Conservation (phyloP, 306 rosid species). For the Hippophae gyantsensis region DNA sequence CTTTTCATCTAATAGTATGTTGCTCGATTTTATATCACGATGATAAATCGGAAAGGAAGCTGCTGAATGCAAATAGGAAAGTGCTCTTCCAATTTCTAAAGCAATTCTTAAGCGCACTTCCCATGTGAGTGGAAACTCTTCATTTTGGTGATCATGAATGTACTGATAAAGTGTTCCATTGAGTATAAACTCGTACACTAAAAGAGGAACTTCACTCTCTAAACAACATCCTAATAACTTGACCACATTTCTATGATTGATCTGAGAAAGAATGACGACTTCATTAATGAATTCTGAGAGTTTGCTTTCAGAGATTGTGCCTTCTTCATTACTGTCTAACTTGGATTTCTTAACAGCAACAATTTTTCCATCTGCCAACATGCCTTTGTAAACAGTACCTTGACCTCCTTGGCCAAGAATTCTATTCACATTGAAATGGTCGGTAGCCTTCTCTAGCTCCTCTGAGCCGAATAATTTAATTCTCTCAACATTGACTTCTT, state of each 20-base stretch:
- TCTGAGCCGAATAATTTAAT: background rate
- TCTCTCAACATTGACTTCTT: background rate
- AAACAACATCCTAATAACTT: slow-evolving; percentile 21
- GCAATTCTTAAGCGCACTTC: slow-evolving; percentile 18
- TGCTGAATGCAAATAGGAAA: slow-evolving; percentile 18
- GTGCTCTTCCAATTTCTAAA: slow-evolving; percentile 12
- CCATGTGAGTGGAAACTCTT: slow-evolving; percentile 7
- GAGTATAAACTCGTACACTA: slow-evolving; percentile 11
- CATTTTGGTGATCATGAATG: background rate
- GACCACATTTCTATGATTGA: slow-evolving; percentile 23
- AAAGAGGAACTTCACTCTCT: slow-evolving; percentile 15
- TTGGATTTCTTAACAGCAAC: slow-evolving; percentile 23
- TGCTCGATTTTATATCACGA: slow-evolving; percentile 11
- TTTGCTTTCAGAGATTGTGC: no score
- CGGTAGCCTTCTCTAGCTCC: slow-evolving; percentile 9
- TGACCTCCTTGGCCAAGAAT: slow-evolving; percentile 16
- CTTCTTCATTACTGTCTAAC: slow-evolving; percentile 9
- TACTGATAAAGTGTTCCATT: slow-evolving; percentile 15
- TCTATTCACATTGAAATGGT: slow-evolving; percentile 4
- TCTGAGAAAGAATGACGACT: slow-evolving; percentile 19
- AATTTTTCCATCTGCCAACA: background rate
- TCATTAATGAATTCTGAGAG: slow-evolving; percentile 15
- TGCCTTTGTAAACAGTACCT: slow-evolving; percentile 18
- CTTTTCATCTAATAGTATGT: slow-evolving; percentile 16
- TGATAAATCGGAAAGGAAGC: slow-evolving; percentile 6